Conservation (phyloP, 352 stramenopile species). For the Globisporangium nodosum region DNA sequence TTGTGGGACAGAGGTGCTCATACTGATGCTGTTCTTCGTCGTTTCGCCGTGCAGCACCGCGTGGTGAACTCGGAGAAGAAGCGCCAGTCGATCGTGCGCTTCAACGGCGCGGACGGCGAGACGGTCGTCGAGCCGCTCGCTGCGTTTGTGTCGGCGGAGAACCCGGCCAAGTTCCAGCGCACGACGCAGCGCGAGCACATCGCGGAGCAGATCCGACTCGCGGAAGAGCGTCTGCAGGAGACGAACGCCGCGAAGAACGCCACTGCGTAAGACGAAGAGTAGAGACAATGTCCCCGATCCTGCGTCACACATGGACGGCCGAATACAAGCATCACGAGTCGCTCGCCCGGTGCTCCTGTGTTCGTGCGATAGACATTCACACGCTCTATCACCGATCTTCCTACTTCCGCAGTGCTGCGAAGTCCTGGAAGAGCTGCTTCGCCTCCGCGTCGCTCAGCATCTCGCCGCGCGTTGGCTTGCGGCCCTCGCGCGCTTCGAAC, state of each 20-base stretch:
- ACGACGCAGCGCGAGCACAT: slow-evolving; percentile 70
- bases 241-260: slow-evolving; percentile 39
- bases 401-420: slow-evolving; percentile 63
- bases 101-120: slow-evolving; percentile 72
- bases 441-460: slow-evolving; percentile 52
- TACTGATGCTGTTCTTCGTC: not conserved
- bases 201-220: slow-evolving; percentile 40
- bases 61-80: slow-evolving; percentile 72
- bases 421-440: slow-evolving; percentile 66
- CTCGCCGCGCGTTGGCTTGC: slow-evolving; percentile 58
- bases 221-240: slow-evolving; percentile 52
- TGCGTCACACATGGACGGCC: too few relatives aligned
- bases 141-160: slow-evolving; percentile 41
- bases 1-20: not conserved
- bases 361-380: not conserved
- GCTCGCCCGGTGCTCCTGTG: not conserved
- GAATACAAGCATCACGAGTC: not conserved
- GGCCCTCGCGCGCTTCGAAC: slow-evolving; percentile 48
- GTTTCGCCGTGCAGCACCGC: slow-evolving; percentile 36
- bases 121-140: slow-evolving; percentile 62
- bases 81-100: slow-evolving; percentile 79
- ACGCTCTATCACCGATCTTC: too few relatives aligned
- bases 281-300: not conserved
- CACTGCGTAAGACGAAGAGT: not conserved
- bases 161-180: slow-evolving; percentile 48